Evolutionary conservation across 164 flowering plant genomes (phyloP), one percentile per base, ranked within the genome.

Genomic region (Piper betle): DNA sequence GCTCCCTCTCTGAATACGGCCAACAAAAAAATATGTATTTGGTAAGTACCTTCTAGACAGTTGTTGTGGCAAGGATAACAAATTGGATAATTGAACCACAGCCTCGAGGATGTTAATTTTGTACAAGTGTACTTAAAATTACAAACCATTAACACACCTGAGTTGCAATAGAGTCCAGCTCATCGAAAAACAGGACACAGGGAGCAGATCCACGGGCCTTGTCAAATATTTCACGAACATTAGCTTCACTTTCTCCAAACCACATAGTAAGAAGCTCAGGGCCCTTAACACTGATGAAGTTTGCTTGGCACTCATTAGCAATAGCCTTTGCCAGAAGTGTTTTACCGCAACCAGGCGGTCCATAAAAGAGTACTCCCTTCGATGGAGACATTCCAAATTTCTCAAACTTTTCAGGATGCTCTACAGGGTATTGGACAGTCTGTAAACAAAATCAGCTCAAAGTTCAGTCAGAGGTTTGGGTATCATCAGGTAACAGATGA

Each of bases 361-460:
- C 96, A 68, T 88, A 88, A 74, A 88, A 86, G 59, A 88, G 87
- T 25, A 88, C 96, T 69, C 96, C 96, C 71, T 88, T 88, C 2
- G 96, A 88, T 12, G 96, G 96, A 18, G 92, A 84, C 96, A 88
- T 88, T 41, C 96, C 92, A 69, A 88, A 88, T 73, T 88, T 88
- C 77, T 88, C 92, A 60, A 88, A 88, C 67, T 85, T 88, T 75
- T 84, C 91, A 48, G 96, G 96, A 69, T 88, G 96, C 82, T 88
- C 93, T 75, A 88, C 96, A n/a, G 96, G 96, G 65, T 88, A 88
- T 77, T 88, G 92, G 62, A 88, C 90, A 55, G 96, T 88, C 93
- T 88, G 17, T 38, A 18, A 60, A 19, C 33, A 6, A 58, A 39
- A 55, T 4, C 46, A 12, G 46, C 19, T 58, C 11, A 9, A 39